Percentiles rank a stretch among this genome's conserved stretches.
These are phyloP conservation scores for Yarrowia yakushimensis DNA, from an alignment of 805 yeast genomes.

Conservation along the genomic window DNA sequence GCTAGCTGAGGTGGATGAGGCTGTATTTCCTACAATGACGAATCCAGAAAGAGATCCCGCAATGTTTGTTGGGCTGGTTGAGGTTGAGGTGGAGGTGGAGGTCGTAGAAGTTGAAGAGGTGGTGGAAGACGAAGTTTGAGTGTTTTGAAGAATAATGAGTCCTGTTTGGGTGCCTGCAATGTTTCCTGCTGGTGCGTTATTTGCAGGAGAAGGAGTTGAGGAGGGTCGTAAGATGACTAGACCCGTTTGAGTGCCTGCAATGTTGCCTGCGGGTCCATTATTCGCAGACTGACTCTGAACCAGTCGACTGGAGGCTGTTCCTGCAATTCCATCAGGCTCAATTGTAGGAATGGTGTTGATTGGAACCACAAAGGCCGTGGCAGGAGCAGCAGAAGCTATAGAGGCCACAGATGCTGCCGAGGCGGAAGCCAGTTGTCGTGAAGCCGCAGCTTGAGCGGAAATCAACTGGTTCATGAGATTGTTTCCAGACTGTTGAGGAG, in stretches of 20 bases:
- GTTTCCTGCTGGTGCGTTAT: neutral
- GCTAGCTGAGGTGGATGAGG: neutral
- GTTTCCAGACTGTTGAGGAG: neutral
- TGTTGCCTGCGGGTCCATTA: neutral
- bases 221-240: neutral
- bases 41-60: neutral
- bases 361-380: neutral
- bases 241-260: conserved; percentile 13
- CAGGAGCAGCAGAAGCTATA: neutral
- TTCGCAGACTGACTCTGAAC: neutral
- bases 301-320: neutral
- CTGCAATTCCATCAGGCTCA: conserved; percentile 14
- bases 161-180: conserved; percentile 3
- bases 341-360: neutral
- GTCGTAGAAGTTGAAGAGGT: neutral
- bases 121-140: neutral
- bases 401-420: neutral
- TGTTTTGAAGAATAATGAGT: neutral
- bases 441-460: neutral
- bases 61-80: neutral
- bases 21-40: neutral
- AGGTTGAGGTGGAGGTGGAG: neutral
- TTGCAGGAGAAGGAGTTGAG: neutral
- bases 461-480: conserved; percentile 4
- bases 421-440: neutral